These are phyloP conservation scores for Penicillium coprophilum DNA, from an alignment of 495 filamentous ascomycete genomes.

Conservation along the genomic window DNA sequence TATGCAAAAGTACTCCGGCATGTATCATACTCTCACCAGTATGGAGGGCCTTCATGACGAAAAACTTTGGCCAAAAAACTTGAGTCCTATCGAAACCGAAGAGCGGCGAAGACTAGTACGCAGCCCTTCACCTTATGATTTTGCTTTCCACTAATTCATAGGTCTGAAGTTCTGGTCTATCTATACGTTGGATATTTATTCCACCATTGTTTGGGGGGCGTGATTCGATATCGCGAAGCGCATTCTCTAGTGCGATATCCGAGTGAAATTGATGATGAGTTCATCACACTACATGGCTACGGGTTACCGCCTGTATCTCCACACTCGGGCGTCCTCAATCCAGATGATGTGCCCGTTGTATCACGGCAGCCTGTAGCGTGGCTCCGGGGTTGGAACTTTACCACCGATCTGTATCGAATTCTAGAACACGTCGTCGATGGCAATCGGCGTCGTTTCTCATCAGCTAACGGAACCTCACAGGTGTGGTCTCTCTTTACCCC, in stretches of 20 bases:
- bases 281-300: conserved; percentile 32
- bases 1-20: conserved; percentile 50
- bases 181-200: conserved; percentile 52
- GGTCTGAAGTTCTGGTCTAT: conserved; percentile 50
- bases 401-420: conserved; percentile 51
- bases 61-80: conserved; percentile 45
- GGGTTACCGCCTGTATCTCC: conserved; percentile 22
- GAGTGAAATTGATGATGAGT: conserved; percentile 45
- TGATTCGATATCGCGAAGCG: conserved; percentile 45
- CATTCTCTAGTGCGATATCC: conserved; percentile 47
- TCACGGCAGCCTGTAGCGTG: conserved; percentile 34
- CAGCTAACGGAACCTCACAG: conserved; percentile 30
- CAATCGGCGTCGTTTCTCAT: conserved; percentile 28
- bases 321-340: conserved; percentile 7
- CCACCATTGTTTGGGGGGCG: conserved; percentile 49
- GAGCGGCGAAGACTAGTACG: conserved; percentile 47
- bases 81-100: conserved; percentile 46
- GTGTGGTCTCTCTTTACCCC: conserved; percentile 31
- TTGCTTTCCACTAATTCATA: neutral
- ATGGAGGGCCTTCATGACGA: conserved; percentile 52
- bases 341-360: conserved; percentile 12
- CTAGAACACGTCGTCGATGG: conserved; percentile 47
- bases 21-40: conserved; percentile 45
- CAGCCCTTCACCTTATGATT: neutral
- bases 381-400: conserved; percentile 54